Evolutionary conservation across 2,329 filamentous ascomycete genomes (phyloP).

Genomic region (Volutella citrinella): DNA sequence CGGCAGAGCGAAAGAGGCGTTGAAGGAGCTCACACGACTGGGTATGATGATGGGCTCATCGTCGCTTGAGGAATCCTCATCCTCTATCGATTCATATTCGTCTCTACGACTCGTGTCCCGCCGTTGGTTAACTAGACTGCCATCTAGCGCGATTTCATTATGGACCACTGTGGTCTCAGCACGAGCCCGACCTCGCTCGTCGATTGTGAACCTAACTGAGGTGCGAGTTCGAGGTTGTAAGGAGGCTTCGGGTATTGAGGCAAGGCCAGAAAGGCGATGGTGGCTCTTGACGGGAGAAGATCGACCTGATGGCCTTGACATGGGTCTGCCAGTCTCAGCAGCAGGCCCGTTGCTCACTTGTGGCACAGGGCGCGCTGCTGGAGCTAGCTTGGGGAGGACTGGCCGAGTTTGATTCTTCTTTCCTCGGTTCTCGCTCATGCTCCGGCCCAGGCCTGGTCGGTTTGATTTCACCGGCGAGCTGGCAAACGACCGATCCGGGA

Average conservation of each 20-base stretch:
- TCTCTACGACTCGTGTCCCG: conserved; percentile 27
- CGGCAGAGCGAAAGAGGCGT: conserved; percentile 53
- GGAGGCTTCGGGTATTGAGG: conserved; percentile 55
- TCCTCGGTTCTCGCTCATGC: conserved; percentile 51
- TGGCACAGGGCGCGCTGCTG: conserved; percentile 38
- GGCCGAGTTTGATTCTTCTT: conserved; percentile 40
- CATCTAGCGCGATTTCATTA: conserved; percentile 27
- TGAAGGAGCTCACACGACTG: conserved; percentile 53
- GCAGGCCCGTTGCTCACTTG: conserved; percentile 29
- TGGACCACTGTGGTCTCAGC: conserved; percentile 50
- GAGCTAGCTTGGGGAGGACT: conserved; percentile 46
- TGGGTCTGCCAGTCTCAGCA: conserved; percentile 33
- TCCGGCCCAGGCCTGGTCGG: conserved; percentile 51
- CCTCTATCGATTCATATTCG: conserved; percentile 47
- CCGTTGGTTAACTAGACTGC: conserved; percentile 25
- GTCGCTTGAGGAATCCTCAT: conserved; percentile 57
- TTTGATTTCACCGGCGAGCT: conserved; percentile 52
- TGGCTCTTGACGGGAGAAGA: conserved; percentile 52
- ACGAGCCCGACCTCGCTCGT: conserved; percentile 57
- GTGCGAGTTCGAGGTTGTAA: conserved; percentile 45
- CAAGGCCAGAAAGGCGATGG: conserved; percentile 48
- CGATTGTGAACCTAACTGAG: conserved; percentile 62
- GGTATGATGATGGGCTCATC: conserved; percentile 65
- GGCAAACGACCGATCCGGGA: conserved; percentile 37
- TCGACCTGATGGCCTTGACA: conserved; percentile 42